Conservation (phyloP, 345 rosid species). For the Aethionema arabicum region DNA sequence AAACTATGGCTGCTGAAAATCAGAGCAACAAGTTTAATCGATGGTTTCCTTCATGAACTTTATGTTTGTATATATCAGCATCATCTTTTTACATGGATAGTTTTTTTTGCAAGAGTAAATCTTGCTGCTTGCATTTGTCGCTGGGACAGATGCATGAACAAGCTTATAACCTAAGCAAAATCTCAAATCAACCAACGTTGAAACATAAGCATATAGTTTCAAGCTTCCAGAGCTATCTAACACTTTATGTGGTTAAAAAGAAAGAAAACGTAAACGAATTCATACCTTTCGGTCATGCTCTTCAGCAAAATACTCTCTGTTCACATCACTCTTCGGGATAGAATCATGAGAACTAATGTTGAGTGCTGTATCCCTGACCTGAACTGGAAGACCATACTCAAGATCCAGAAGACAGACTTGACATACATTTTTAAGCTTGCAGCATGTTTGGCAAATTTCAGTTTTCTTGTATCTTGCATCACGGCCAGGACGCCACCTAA, state of each 20-base stretch:
- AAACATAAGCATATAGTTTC: background rate
- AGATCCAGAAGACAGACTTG: slow-evolving; percentile 98
- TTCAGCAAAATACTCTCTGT: slow-evolving; percentile 89
- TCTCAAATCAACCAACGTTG: background rate
- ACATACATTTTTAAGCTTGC: slow-evolving; percentile 93
- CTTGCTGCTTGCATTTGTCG: too few relatives aligned
- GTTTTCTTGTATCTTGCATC: slow-evolving; percentile 88
- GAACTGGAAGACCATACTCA: slow-evolving; percentile 94
- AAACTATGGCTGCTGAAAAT: too few relatives aligned
- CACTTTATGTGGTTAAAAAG: background rate
- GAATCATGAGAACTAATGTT: slow-evolving; percentile 74
- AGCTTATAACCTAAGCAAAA: background rate
- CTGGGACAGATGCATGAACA: too few relatives aligned
- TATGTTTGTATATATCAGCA: too few relatives aligned
- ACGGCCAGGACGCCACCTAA: slow-evolving; percentile 94
- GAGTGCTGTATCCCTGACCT: slow-evolving; percentile 86
- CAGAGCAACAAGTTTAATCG: too few relatives aligned
- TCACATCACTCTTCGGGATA: slow-evolving; percentile 91
- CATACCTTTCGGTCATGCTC: slow-evolving; percentile 90
- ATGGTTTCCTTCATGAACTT: too few relatives aligned
- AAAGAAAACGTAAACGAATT: background rate
- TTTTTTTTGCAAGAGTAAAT: too few relatives aligned
- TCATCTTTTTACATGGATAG: too few relatives aligned
- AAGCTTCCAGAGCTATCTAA: background rate
- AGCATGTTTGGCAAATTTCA: slow-evolving; percentile 92